Base-by-base conservation (phyloP, 306 rosid species). In the Gleditsia sinensis region DNA sequence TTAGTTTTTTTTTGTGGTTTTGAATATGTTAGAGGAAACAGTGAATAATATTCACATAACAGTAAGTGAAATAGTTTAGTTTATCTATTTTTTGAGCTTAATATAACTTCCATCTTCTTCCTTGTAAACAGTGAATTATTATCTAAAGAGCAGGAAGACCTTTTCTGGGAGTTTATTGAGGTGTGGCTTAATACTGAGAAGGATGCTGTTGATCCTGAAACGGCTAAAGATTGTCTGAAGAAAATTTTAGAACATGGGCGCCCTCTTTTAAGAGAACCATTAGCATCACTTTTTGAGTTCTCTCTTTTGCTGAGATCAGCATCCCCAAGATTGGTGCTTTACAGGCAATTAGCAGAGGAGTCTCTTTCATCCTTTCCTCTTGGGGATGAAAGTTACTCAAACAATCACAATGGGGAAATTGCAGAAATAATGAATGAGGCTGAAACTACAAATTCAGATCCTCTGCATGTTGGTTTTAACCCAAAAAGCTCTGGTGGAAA, bases 281-380 rank as follows among this genome's bases (percentile, higher is more conserved):
- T 94, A 78, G 91, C 91, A 4, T 94, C 96, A 0, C 72, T 92
- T 70, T 90, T 90, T 79, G 92, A 94, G 58, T 90, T 94, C 71
- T 86, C 99, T 71, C 92, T 94, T 50, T 82, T 87, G 55, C 73
- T 94, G 60, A 92, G 99, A 88, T 88, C 99, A 36, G 85, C 97
- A 8, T 94, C 97, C 9, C 96, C 99, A 72, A 81, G 88, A 53
- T 82, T 92, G 83, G 90, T 90, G 50, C 99, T 94, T 67, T 90
- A 84, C 60, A 86, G 79, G 65, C 99, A 92, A 80, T 59, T 94
- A 71, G 97, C 96, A 8, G 88, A 59, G 21, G 91, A 92, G 20
- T 92, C 99, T 3, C 91, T 94, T 33, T 88, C 97, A 4, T 92
- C 96, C 4, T 94, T 88, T 72, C 98, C 97, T 48, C 84, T 49